These are phyloP conservation scores for Bryoerythrophyllum caledonicum DNA, from an alignment of 225 moss, liverwort and hornwort genomes.

Conservation along the genomic window DNA sequence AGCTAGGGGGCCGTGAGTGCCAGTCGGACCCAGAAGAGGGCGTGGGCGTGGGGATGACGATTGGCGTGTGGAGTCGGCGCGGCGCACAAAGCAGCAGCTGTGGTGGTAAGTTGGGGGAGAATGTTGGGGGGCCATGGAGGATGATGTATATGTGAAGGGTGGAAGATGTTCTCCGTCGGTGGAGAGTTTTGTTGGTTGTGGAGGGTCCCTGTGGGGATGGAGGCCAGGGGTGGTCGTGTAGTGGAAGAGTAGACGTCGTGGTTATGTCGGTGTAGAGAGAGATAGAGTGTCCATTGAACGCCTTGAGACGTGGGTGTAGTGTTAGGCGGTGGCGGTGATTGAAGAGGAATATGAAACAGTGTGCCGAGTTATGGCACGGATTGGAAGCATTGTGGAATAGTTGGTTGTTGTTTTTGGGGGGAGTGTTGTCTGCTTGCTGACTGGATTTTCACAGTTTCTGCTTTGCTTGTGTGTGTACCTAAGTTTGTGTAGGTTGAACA, in stretches of 20 bases:
- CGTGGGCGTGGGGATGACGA: neutral
- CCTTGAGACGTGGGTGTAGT: neutral
- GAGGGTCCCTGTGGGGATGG: neutral
- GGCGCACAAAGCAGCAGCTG: neutral
- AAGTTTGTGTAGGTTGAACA: too few relatives aligned
- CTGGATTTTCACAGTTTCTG: too few relatives aligned
- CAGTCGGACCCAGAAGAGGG: neutral
- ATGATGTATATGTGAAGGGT: constrained; percentile 21
- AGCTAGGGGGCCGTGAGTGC: constrained; percentile 25
- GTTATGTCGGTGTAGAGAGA: too few relatives aligned
- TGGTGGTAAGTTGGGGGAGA: neutral
- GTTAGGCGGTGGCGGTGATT: neutral
- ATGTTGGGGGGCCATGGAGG: neutral
- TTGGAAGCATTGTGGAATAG: neutral
- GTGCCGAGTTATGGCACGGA: neutral
- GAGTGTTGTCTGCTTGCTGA: neutral
- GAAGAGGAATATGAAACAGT: neutral
- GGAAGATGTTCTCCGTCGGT: neutral
- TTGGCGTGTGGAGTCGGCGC: neutral
- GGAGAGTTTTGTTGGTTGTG: constrained; percentile 17
- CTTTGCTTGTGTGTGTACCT: too few relatives aligned
- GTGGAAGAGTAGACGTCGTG: neutral
- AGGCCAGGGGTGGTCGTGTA: neutral
- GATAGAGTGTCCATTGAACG: neutral
- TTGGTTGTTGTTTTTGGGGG: neutral